Evolutionary conservation across 2,329 filamentous ascomycete genomes (phyloP).

Genomic region (Cladophialophora psammophila): DNA sequence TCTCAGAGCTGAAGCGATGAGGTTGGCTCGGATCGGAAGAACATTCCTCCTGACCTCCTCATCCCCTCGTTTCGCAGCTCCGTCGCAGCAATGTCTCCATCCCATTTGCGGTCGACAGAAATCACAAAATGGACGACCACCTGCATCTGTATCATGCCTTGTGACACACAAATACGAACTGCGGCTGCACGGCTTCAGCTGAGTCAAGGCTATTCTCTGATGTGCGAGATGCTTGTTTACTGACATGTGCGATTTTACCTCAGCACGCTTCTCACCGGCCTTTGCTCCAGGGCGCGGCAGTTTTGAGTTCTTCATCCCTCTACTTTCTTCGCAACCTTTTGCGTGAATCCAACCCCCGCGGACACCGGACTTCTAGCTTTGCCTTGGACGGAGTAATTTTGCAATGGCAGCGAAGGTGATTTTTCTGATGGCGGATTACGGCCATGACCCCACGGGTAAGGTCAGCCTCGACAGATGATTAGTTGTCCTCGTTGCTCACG

Average conservation of each 20-base stretch:
- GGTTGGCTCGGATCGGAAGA: background rate
- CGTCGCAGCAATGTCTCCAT: background rate
- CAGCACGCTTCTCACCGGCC: background rate
- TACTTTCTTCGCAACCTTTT: background rate
- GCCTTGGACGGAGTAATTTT: background rate
- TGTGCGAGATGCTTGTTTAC: background rate
- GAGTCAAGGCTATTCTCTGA: background rate
- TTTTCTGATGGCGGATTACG: constrained; percentile 63
- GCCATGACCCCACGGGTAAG: constrained; percentile 63
- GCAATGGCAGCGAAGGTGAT: constrained; percentile 48
- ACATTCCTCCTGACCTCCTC: background rate
- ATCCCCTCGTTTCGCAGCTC: too few relatives aligned
- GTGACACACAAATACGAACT: constrained; percentile 1
- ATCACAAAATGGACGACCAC: background rate
- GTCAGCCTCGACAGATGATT: background rate
- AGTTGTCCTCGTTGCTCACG: background rate
- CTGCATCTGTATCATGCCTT: background rate
- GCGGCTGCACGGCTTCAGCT: constrained; percentile 20
- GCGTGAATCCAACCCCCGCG: background rate
- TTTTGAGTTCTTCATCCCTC: background rate
- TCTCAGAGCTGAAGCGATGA: background rate
- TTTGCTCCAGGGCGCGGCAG: background rate
- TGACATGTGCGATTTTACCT: background rate
- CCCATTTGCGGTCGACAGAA: background rate
- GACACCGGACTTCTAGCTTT: background rate